Evolutionary conservation across 768 basidiomycete species (phyloP).

Genomic region (Jaapia argillacea): DNA sequence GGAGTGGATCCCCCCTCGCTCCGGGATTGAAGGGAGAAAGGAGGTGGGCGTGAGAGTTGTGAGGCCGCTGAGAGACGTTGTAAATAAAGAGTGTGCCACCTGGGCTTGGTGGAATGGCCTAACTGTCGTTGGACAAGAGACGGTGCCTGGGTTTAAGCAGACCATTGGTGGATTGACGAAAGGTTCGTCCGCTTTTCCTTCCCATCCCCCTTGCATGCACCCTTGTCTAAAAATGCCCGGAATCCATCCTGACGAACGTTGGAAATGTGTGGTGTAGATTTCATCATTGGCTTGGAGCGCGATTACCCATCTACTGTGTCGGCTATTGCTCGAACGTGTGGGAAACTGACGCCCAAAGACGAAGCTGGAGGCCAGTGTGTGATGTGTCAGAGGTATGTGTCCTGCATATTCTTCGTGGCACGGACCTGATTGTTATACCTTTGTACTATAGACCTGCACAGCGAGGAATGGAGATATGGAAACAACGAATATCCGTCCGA

Average conservation of each 20-base stretch:
- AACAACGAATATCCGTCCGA: slow-evolving; percentile 61
- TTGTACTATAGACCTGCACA: slow-evolving; percentile 45
- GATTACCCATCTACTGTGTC: slow-evolving; percentile 86
- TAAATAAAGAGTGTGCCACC: slow-evolving; percentile 69
- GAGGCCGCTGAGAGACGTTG: slow-evolving; percentile 62
- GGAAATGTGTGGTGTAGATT: slow-evolving; percentile 44
- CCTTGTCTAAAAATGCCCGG: too few relatives aligned
- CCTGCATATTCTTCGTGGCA: background rate
- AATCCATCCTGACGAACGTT: too few relatives aligned
- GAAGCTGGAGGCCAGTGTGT: slow-evolving; percentile 38
- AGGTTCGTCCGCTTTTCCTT: slow-evolving; percentile 32
- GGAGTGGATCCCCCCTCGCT: slow-evolving; percentile 40
- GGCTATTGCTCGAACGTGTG: slow-evolving; percentile 71
- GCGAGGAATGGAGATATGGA: slow-evolving; percentile 61
- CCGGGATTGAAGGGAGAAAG: slow-evolving; percentile 5
- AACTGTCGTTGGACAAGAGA: slow-evolving; percentile 38
- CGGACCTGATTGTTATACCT: background rate
- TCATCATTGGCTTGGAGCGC: slow-evolving; percentile 69
- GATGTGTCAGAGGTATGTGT: slow-evolving; percentile 53
- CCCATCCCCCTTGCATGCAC: too few relatives aligned
- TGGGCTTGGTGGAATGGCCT: slow-evolving; percentile 71
- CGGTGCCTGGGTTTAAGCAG: slow-evolving; percentile 34
- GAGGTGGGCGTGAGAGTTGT: slow-evolving; percentile 35
- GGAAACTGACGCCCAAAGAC: slow-evolving; percentile 63
- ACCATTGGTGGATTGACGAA: slow-evolving; percentile 61